phyloP scores from a whole-genome alignment of 495 filamentous ascomycete species.

The Wilcoxina mikolae region DNA sequence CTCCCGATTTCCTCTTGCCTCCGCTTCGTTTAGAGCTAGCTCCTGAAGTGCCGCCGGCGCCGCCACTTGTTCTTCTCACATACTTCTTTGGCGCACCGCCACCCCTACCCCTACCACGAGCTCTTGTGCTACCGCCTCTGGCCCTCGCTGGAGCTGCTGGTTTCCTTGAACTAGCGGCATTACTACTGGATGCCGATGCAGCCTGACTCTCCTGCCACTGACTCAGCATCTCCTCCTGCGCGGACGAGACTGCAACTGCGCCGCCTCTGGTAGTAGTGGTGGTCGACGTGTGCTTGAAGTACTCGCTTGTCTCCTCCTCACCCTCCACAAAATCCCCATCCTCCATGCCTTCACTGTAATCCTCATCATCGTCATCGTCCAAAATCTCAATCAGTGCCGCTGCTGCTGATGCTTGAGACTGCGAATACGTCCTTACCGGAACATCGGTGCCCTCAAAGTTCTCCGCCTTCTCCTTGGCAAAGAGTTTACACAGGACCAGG shows the following conservation, averaged over 20 bases:
- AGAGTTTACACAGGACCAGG: conserved; percentile 35
- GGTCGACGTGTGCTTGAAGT: no score
- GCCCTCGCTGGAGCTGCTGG: no score
- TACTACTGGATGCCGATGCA: no score
- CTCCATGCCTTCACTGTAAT: background rate
- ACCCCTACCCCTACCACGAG: no score
- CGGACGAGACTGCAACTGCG: background rate
- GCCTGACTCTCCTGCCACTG: background rate
- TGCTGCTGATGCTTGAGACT: background rate
- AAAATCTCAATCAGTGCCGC: background rate
- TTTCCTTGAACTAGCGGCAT: no score
- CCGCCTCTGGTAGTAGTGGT: no score
- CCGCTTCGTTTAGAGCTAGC: no score
- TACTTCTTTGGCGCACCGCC: no score
- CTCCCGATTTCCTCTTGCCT: no score
- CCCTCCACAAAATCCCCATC: background rate
- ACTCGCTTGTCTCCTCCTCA: background rate
- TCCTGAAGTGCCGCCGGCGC: no score
- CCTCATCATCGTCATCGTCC: background rate
- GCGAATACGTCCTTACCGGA: background rate
- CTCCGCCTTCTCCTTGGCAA: background rate
- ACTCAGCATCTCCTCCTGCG: background rate
- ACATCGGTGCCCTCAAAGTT: background rate
- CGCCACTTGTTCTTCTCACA: no score
- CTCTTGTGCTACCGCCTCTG: no score